Evolutionary conservation across 306 rosid species (phyloP).

Genomic region (Pyrus pyrifolia): DNA sequence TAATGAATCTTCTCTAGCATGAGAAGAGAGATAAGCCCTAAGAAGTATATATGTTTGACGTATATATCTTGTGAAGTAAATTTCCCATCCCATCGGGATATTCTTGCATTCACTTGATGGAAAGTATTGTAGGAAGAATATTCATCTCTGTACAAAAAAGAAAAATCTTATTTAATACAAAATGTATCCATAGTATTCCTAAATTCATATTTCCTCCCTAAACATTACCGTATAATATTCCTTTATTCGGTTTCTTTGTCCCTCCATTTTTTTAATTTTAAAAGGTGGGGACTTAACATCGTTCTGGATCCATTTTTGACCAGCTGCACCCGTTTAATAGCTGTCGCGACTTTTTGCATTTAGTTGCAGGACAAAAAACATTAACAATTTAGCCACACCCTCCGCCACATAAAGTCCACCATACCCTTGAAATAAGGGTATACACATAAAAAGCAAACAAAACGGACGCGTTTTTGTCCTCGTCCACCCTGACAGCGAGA

Average conservation of each 20-base stretch:
- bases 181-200: neutral
- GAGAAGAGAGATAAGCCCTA: too few relatives aligned
- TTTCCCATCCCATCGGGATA: neutral
- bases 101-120: neutral
- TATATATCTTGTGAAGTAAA: neutral
- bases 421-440: neutral
- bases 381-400: neutral
- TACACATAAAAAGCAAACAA: neutral
- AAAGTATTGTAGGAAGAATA: neutral
- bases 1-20: too few relatives aligned
- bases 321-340: neutral
- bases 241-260: neutral
- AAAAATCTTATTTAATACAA: neutral
- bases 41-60: too few relatives aligned
- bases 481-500: too few relatives aligned
- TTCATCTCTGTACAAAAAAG: too few relatives aligned
- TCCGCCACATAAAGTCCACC: constrained; percentile 12
- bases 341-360: neutral
- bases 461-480: neutral
- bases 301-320: neutral
- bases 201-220: neutral
- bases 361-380: neutral
- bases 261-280: neutral
- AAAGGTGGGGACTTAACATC: neutral
- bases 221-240: neutral